Evolutionary conservation across 2,329 filamentous ascomycete species (phyloP).

Genomic region (Cercospora brassicicola): DNA sequence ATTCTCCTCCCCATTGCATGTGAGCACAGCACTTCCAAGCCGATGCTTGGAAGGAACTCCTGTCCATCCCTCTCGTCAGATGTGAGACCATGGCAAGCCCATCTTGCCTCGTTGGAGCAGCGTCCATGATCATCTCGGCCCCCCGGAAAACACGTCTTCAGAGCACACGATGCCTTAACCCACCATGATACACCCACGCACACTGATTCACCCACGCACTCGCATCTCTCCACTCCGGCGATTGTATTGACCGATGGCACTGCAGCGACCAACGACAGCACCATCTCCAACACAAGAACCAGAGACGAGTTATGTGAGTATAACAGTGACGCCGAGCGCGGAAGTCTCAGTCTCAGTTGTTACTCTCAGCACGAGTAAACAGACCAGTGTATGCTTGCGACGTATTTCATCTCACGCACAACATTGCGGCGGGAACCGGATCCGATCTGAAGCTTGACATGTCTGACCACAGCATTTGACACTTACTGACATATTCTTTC

Average conservation of each 20-base stretch:
- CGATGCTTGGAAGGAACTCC: slow-evolving; percentile 8
- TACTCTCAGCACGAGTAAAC: slow-evolving; percentile 22
- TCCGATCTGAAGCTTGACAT: slow-evolving; percentile 11
- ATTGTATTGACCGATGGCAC: slow-evolving; percentile 23
- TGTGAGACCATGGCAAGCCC: slow-evolving; percentile 14
- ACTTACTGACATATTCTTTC: slow-evolving; percentile 19
- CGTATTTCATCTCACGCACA: slow-evolving; percentile 27
- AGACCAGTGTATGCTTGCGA: slow-evolving; percentile 30
- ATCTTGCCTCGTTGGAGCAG: not conserved
- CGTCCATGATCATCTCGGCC: slow-evolving; percentile 17
- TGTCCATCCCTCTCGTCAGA: slow-evolving; percentile 11
- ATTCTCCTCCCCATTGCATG: slow-evolving; percentile 8
- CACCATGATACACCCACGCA: not conserved
- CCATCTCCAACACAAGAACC: slow-evolving; percentile 28
- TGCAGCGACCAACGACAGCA: slow-evolving; percentile 25
- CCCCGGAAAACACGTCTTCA: not conserved
- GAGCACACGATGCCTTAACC: not conserved
- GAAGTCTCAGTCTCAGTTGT: slow-evolving; percentile 34
- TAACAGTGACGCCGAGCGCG: slow-evolving; percentile 31
- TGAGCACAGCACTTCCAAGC: slow-evolving; percentile 16
- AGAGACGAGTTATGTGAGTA: slow-evolving; percentile 34
- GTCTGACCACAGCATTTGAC: slow-evolving; percentile 16
- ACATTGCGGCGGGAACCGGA: slow-evolving; percentile 13
- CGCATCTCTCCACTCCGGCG: slow-evolving; percentile 8
- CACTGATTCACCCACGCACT: not conserved